Evolutionary conservation across 139 green algal genomes (phyloP).

Genomic region (Raphidocelis subcapitata): DNA sequence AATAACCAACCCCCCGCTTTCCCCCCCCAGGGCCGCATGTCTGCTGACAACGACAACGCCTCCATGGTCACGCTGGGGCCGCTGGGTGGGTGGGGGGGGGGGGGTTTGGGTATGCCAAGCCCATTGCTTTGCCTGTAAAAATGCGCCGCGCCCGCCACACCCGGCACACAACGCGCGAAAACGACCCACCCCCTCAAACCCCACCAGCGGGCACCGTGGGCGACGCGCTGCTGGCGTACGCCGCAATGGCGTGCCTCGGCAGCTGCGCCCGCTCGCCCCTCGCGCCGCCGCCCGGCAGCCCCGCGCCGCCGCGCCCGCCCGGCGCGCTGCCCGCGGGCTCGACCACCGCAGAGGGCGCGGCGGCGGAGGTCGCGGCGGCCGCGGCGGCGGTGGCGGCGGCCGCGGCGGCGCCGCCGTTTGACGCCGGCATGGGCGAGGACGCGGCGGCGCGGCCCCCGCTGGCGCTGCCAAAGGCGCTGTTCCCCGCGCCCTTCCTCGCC

Average conservation of each 20-base stretch:
- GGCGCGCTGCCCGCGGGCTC: neutral
- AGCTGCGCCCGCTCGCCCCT: neutral
- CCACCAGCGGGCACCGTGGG: constrained; percentile 31
- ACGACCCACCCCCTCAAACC: neutral
- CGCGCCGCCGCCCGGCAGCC: neutral
- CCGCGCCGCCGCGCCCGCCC: neutral
- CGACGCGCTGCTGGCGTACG: constrained; percentile 44
- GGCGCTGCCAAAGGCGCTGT: constrained; percentile 23
- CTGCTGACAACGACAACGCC: constrained; percentile 25
- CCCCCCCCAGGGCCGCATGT: neutral
- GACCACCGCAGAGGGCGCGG: constrained; percentile 2
- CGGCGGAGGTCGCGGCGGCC: neutral
- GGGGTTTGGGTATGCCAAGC: neutral
- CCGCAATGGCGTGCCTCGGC: constrained; percentile 47
- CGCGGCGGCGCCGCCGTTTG: neutral
- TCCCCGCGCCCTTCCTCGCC: neutral
- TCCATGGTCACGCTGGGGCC: constrained; percentile 44
- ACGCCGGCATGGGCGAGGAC: neutral
- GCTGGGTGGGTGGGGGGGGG: constrained; percentile 45
- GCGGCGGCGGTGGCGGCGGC: neutral
- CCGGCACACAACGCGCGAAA: neutral
- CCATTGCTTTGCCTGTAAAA: no score
- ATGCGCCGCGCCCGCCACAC: neutral
- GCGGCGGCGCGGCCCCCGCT: constrained; percentile 3
- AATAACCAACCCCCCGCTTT: no score